phyloP scores from a whole-genome alignment of 768 basidiomycete species.

The Tremella yokohamensis region DNA sequence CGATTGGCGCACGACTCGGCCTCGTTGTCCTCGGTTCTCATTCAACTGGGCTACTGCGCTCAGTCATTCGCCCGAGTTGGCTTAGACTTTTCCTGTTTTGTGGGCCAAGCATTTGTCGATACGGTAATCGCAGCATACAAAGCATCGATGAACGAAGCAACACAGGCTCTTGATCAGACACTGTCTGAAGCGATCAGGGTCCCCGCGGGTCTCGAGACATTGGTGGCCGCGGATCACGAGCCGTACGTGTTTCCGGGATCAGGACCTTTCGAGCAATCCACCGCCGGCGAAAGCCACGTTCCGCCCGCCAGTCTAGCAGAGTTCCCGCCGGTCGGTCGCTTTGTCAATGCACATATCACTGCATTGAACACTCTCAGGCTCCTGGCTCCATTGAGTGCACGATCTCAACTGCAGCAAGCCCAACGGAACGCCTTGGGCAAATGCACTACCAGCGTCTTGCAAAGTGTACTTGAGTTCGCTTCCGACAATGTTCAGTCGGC shows the following conservation, averaged over 20 bases:
- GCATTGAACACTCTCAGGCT: constrained; percentile 76
- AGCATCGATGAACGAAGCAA: constrained; percentile 56
- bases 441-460: constrained; percentile 5
- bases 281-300: constrained; percentile 26
- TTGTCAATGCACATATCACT: constrained; percentile 68
- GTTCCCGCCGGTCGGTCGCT: constrained; percentile 70
- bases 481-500: constrained; percentile 2
- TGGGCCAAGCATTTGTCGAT: constrained; percentile 64
- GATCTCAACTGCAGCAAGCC: constrained; percentile 7
- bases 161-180: constrained; percentile 33
- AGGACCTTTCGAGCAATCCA: constrained; percentile 40
- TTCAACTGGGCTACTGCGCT: constrained; percentile 90
- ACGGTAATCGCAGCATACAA: constrained; percentile 63
- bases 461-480: neutral
- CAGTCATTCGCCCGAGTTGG: constrained; percentile 88
- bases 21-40: constrained; percentile 75
- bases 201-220: constrained; percentile 32
- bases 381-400: constrained; percentile 66
- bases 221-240: constrained; percentile 22
- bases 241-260: constrained; percentile 30
- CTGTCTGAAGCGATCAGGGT: constrained; percentile 32
- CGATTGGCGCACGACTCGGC: constrained; percentile 54
- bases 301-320: constrained; percentile 70
- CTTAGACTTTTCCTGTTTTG: constrained; percentile 73
- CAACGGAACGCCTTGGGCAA: constrained; percentile 18